Base-by-base conservation (phyloP, 805 yeast species). In the Myxozyma kluyveri region DNA sequence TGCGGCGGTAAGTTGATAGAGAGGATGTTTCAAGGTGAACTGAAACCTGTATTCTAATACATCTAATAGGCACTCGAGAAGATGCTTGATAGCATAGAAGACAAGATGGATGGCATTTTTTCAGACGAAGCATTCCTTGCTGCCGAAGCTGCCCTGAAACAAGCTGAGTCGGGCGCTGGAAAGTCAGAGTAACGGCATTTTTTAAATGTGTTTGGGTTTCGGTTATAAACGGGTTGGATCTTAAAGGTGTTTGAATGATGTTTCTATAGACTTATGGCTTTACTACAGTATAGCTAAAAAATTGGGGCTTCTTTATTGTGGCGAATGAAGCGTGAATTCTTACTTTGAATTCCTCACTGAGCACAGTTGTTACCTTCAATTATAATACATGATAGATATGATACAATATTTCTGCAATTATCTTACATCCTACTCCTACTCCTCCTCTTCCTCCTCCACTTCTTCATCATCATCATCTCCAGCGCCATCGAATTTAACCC, bases 61-160 rank as follows among this genome's bases (percentile, higher is more conserved):
- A n/a, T n/a, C 21, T 22, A 14, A 14, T 5, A 56, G 60, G 54
- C 54, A 2, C 48, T 56, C 19, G 60, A 56, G 45, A 24, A 36
- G 12, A 56, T 56, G 60, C 51, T 56, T 10, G 60, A 56, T 23
- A 56, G 47, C 12, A 54, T 56, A 23, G 57, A 56, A 35, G 46
- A 35, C 35, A 56, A 56, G 26, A 22, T 56, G 45, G 59, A 56
- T 40, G 57, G 42, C 35, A 56, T 56, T 17, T 22, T 56, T 3
- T 24, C 54, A 4, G 54, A 53, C 44, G 60, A 56, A n/a, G 45
- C 58, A 12, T 56, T 52, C 33, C 38, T 49, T 4, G 54, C 44
- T 9, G 54, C 54, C 7, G 60, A 56, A 37, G 52, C 52, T n/a
- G 56, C 56, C 10, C 36, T 54, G 42, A 42, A 47, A n/a, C 43